Evolutionary conservation across 495 filamentous ascomycete genomes (phyloP).

Genomic region (Beverwykella pulmonaria): DNA sequence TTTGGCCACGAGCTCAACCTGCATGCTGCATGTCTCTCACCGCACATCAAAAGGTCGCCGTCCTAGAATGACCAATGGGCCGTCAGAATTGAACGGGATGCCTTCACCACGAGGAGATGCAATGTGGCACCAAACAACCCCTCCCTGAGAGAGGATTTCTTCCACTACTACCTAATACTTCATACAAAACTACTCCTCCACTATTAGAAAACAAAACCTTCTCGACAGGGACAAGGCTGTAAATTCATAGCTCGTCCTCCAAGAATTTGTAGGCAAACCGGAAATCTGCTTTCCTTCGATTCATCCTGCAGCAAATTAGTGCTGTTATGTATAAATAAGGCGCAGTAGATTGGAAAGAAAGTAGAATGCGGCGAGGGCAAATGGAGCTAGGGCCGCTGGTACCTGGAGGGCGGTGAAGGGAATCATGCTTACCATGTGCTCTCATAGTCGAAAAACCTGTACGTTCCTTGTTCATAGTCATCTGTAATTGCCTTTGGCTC

Average conservation of each 20-base stretch:
- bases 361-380: background rate
- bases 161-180: slow-evolving; percentile 28
- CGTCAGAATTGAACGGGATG: background rate
- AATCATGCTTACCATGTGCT: slow-evolving; percentile 81
- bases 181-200: slow-evolving; percentile 8
- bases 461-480: slow-evolving; percentile 97
- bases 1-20: background rate
- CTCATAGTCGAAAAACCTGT: slow-evolving; percentile 99
- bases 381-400: background rate
- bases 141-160: background rate
- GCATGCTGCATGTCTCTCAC: background rate
- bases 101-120: background rate
- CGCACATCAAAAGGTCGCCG: background rate
- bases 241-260: slow-evolving; percentile 76
- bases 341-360: slow-evolving; percentile 24
- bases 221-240: background rate
- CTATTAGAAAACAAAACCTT: background rate
- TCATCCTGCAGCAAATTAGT: slow-evolving; percentile 75
- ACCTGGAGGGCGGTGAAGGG: background rate
- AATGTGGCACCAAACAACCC: slow-evolving; percentile 6
- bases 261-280: slow-evolving; percentile 98
- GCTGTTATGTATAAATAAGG: slow-evolving; percentile 7
- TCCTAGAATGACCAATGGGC: background rate
- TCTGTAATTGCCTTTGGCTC: slow-evolving; percentile 98
- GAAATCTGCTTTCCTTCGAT: slow-evolving; percentile 96